Conservation (phyloP, 495 filamentous ascomycete species). For the Tuber brumale region DNA sequence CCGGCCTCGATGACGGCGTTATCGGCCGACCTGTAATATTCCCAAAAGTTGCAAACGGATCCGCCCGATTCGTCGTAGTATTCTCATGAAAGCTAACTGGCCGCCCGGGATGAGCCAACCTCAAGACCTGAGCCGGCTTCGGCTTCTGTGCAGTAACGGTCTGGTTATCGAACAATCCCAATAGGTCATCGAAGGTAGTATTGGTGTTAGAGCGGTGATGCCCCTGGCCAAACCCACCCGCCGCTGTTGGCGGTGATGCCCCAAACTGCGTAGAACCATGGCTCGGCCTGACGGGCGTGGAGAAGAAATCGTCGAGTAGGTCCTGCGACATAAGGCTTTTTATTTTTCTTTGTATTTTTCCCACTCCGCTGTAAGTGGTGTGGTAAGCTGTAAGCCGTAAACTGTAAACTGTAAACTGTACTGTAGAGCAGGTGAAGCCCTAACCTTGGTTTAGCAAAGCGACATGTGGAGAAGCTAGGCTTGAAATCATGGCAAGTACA, state of each 20-base stretch:
- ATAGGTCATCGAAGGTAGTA: constrained; percentile 39
- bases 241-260: constrained; percentile 8
- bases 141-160: constrained; percentile 11
- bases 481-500: not conserved
- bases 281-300: constrained; percentile 9
- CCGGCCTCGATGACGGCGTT: constrained; percentile 14
- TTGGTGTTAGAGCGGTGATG: constrained; percentile 1
- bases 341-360: not conserved
- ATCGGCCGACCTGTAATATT: constrained; percentile 14
- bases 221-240: not conserved
- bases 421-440: not conserved
- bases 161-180: constrained; percentile 28
- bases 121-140: constrained; percentile 22
- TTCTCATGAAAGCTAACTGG: constrained; percentile 29
- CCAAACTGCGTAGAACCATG: constrained; percentile 10
- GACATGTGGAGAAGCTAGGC: not conserved
- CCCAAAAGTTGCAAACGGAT: constrained; percentile 28
- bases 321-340: constrained; percentile 39
- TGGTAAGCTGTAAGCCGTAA: not conserved
- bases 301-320: constrained; percentile 38
- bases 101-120: constrained; percentile 20
- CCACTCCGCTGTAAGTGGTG: not conserved
- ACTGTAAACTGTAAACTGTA: not conserved
- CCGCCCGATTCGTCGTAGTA: constrained; percentile 9
- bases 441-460: not conserved